A percentile compares a stretch with the other conserved stretches of the same genome.
phyloP scores from a whole-genome alignment of 2,329 filamentous ascomycete species.

The Clonostachys rhizophaga region DNA sequence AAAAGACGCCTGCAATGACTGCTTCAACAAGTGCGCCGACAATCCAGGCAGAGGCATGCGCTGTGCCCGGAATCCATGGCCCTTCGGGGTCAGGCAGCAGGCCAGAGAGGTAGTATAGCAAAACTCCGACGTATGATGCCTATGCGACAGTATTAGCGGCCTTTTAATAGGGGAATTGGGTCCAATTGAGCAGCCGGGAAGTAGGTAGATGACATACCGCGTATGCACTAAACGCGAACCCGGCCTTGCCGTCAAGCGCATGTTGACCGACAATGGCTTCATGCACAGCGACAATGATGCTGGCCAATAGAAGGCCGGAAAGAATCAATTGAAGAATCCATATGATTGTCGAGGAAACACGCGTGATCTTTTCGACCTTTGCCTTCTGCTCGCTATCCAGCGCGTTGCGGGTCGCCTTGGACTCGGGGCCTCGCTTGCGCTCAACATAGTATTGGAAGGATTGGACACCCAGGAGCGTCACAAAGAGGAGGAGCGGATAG shows the following conservation, averaged over 20 bases:
- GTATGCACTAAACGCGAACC: constrained; percentile 34
- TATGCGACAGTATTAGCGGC: constrained; percentile 1
- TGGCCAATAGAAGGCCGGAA: constrained; percentile 22
- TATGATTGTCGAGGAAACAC: constrained; percentile 23
- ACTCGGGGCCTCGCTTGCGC: constrained; percentile 13
- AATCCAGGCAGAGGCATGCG: constrained; percentile 31
- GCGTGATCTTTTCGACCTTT: constrained; percentile 15
- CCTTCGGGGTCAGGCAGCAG: constrained; percentile 37
- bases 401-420: constrained; percentile 12
- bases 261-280: constrained; percentile 21
- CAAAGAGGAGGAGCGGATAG: constrained; percentile 31
- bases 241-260: constrained; percentile 12
- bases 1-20: constrained; percentile 27
- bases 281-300: constrained; percentile 20
- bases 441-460: constrained; percentile 27
- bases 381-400: constrained; percentile 17
- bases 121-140: constrained; percentile 32
- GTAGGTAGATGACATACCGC: constrained; percentile 15
- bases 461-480: constrained; percentile 26
- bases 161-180: background rate
- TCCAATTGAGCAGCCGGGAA: background rate
- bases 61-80: constrained; percentile 29
- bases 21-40: constrained; percentile 23
- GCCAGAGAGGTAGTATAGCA: constrained; percentile 34
- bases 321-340: constrained; percentile 26